phyloP scores from a whole-genome alignment of 2,329 filamentous ascomycete species.

The Colletotrichum sp. region DNA sequence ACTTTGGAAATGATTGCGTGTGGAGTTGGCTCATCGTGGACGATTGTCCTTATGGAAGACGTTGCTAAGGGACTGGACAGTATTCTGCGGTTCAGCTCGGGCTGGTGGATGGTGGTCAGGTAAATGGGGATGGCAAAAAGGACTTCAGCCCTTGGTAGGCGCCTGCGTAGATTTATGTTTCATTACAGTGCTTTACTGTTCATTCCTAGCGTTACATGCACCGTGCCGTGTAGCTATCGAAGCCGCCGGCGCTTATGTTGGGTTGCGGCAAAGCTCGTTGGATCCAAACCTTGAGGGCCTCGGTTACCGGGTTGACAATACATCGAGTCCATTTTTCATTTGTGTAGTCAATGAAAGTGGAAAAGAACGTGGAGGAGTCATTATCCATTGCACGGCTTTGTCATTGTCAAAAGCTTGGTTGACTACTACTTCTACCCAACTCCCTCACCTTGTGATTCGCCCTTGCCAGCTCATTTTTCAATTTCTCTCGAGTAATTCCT shows the following conservation, averaged over 20 bases:
- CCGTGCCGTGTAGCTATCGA: not conserved
- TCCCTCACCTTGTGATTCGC: not conserved
- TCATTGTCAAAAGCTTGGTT: not conserved
- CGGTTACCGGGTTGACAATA: not conserved
- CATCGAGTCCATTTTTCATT: no score
- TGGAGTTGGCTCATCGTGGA: not conserved
- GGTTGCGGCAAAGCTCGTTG: not conserved
- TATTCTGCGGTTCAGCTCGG: not conserved
- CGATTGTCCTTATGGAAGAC: not conserved
- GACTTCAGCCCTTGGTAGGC: fast-evolving
- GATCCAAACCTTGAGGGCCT: not conserved
- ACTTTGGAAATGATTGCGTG: not conserved
- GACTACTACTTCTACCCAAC: not conserved
- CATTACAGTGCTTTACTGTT: not conserved
- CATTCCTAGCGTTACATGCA: not conserved
- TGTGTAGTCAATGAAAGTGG: not conserved
- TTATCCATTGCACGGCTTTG: not conserved
- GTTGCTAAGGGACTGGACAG: not conserved
- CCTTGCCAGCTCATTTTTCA: not conserved
- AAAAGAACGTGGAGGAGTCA: not conserved
- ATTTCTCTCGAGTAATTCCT: not conserved
- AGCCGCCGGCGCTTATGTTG: not conserved
- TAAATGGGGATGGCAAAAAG: not conserved
- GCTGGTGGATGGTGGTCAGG: fast-evolving
- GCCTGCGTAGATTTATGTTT: not conserved